Base-by-base conservation (phyloP, 2,329 filamentous ascomycete genomes). In the Orbilia ellipsospora region DNA sequence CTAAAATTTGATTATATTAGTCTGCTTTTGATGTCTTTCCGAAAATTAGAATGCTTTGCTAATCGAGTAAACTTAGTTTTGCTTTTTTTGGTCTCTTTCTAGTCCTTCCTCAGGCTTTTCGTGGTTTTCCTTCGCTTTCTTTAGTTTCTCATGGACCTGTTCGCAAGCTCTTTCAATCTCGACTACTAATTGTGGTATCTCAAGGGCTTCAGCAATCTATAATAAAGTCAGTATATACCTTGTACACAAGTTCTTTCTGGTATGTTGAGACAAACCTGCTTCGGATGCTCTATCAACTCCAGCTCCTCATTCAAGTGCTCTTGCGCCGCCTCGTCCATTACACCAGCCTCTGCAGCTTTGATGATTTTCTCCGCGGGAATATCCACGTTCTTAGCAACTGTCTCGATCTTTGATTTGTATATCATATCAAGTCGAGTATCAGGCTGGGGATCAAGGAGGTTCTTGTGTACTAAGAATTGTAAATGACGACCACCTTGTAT, bases 401-500 rank as follows among this genome's bases (percentile, higher is more conserved):
- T 54, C 56, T 77, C 55, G 28, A 69, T 56, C 26, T 77, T 74
- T 16, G 62, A 70, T 60, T 63, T 76, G 81, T 98, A 99, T 60
- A 96, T 85, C 60, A 88, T 84, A 81, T 97, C 91, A 55, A 99
- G 86, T 5, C 87, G 84, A 13, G 87, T 83, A 0, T 90, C 93
- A 0, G 93, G 89, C 13, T 86, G 85, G 0, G 88, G 85, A 1
- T 85, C 86, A 45, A 96, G 84, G 28, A 95, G 87, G 56, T 90
- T 88, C 78, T 94, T 90, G 69, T 91, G 84, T 48, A 94, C 83
- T 12, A 99, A 87, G 82, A 92, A 95, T 78, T 94, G 88, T 40
- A 98, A 84, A 81, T 98, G 92, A 80, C 89, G 91, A 18, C 93
- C 94, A 65, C 95, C 95, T 44, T 89, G 88, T 64, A 96, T 84